phyloP scores from a whole-genome alignment of 169 alveolate genomes.

The Babesia bigemina region DNA sequence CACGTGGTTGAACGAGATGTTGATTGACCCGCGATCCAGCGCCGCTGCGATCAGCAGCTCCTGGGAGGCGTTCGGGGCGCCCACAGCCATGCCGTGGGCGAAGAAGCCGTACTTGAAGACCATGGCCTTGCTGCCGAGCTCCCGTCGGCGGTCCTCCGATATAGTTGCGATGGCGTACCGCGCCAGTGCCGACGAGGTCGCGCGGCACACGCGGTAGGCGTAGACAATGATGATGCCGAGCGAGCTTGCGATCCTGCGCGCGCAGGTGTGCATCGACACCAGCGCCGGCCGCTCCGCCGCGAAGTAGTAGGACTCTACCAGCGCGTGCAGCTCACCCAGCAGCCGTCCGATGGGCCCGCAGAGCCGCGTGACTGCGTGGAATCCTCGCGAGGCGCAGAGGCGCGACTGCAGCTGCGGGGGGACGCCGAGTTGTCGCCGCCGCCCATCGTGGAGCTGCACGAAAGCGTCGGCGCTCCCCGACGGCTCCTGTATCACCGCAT shows the following conservation, averaged over 20 bases:
- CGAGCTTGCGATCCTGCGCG: not conserved
- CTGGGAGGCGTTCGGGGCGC: not conserved
- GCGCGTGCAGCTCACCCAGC: not conserved
- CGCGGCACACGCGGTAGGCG: constrained; percentile 1
- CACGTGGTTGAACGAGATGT: constrained; percentile 5
- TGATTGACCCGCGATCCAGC: constrained; percentile 22
- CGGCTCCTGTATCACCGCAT: constrained; percentile 36
- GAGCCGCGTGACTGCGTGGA: constrained; percentile 7
- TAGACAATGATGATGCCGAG: constrained; percentile 2
- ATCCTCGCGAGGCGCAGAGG: constrained; percentile 1
- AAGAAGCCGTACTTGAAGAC: constrained; percentile 48
- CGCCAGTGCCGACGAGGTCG: constrained; percentile 20
- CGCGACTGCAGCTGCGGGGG: constrained; percentile 2
- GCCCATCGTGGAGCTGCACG: constrained; percentile 38
- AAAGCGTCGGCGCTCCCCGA: not conserved
- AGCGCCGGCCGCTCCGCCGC: constrained; percentile 36
- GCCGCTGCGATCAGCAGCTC: constrained; percentile 19
- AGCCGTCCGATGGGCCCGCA: constrained; percentile 5
- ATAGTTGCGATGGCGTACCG: constrained; percentile 7
- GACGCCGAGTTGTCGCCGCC: constrained; percentile 29
- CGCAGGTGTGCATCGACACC: constrained; percentile 8
- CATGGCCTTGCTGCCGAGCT: constrained; percentile 34
- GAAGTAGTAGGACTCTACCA: constrained; percentile 23
- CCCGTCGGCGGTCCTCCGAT: not conserved
- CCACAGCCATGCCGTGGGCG: constrained; percentile 15